Conservation (phyloP, 495 filamentous ascomycete species). For the Parathielavia hyrcaniae region DNA sequence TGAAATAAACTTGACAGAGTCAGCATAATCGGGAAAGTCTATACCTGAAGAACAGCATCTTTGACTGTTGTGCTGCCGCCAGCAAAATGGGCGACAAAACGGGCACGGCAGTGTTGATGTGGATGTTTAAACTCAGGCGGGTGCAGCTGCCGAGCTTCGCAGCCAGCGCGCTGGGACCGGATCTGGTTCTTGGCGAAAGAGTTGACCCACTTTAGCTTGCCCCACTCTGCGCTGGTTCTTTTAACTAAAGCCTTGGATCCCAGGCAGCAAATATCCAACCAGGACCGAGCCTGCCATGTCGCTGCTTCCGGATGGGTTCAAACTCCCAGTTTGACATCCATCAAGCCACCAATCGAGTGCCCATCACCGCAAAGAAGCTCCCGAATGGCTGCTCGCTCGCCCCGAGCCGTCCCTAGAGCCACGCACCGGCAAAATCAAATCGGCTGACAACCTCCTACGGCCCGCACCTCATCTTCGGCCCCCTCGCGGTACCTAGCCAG, state of each 20-base stretch:
- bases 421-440: conserved; percentile 9
- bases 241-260: background rate
- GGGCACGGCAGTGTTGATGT: conserved; percentile 1
- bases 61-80: conserved; percentile 13
- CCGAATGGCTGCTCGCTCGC: background rate
- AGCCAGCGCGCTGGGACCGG: background rate
- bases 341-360: background rate
- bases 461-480: background rate
- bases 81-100: background rate
- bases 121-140: background rate
- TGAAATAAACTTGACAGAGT: too few relatives aligned
- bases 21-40: background rate
- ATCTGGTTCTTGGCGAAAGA: background rate
- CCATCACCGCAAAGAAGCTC: too few relatives aligned
- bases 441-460: background rate
- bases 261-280: too few relatives aligned
- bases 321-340: background rate
- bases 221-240: background rate
- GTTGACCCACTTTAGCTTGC: background rate
- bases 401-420: conserved; percentile 1
- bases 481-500: conserved; percentile 7
- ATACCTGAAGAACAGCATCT: conserved; percentile 58
- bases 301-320: background rate
- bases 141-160: conserved; percentile 9
- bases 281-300: too few relatives aligned